These are phyloP conservation scores for Trichoderma parareesei DNA, from an alignment of 495 filamentous ascomycete genomes.

Conservation along the genomic window DNA sequence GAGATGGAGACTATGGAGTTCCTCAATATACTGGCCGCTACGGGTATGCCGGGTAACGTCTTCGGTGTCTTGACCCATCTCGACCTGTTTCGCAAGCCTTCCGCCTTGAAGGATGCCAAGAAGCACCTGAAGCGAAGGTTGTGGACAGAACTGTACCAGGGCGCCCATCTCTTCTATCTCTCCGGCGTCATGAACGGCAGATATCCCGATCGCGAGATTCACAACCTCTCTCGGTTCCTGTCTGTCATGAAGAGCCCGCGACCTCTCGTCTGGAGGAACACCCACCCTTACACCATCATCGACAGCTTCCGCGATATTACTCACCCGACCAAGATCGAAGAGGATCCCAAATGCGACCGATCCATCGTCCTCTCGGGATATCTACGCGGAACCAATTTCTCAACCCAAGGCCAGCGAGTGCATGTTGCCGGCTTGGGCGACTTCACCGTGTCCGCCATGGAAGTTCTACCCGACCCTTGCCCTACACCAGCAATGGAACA, in stretches of 20 bases:
- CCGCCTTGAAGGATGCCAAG: slow-evolving; percentile 80
- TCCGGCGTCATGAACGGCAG: slow-evolving; percentile 92
- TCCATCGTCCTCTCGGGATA: slow-evolving; percentile 90
- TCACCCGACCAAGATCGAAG: slow-evolving; percentile 80
- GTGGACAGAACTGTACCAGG: slow-evolving; percentile 94
- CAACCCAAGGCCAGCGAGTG: slow-evolving; percentile 74
- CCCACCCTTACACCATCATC: slow-evolving; percentile 85
- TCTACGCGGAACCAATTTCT: slow-evolving; percentile 90
- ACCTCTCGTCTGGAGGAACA: slow-evolving; percentile 91
- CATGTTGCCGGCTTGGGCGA: slow-evolving; percentile 96
- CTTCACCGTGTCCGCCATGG: slow-evolving; percentile 72
- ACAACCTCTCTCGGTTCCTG: slow-evolving; percentile 89
- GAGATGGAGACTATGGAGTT: slow-evolving; percentile 99
- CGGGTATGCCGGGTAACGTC: slow-evolving; percentile 95
- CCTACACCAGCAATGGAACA: slow-evolving; percentile 88
- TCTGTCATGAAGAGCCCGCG: slow-evolving; percentile 98
- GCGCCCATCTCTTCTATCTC: slow-evolving; percentile 93
- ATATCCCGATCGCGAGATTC: slow-evolving; percentile 93
- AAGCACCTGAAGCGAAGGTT: slow-evolving; percentile 92
- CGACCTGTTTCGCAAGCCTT: slow-evolving; percentile 89
- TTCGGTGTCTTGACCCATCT: slow-evolving; percentile 96
- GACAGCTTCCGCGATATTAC: slow-evolving; percentile 94
- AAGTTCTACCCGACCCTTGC: slow-evolving; percentile 86
- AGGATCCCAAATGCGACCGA: slow-evolving; percentile 79
- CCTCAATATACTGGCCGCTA: slow-evolving; percentile 77